These are phyloP conservation scores for Singerocomus inundabilis DNA, from an alignment of 1,284 basidiomycete genomes.

Conservation along the genomic window DNA sequence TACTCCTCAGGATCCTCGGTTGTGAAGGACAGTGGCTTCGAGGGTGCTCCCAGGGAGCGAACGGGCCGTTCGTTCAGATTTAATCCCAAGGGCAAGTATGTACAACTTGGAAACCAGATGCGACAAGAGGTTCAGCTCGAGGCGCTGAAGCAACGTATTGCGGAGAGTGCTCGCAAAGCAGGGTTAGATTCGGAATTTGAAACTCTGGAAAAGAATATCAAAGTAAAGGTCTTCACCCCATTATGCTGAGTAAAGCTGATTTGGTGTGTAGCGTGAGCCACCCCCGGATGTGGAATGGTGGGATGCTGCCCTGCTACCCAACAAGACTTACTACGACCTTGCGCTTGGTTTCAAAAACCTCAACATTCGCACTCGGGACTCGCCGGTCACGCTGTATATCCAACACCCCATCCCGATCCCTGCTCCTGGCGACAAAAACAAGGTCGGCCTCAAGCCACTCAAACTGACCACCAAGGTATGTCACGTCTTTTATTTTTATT, in stretches of 20 bases:
- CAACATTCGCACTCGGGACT: conserved; percentile 63
- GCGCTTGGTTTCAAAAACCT: conserved; percentile 52
- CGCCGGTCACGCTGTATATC: conserved; percentile 87
- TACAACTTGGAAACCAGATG: conserved; percentile 80
- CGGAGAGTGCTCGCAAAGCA: conserved; percentile 88
- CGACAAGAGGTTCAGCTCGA: conserved; percentile 86
- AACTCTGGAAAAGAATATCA: conserved; percentile 82
- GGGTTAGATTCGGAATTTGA: conserved; percentile 93
- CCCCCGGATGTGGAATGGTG: conserved; percentile 97
- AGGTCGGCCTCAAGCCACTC: conserved; percentile 72
- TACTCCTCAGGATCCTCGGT: conserved; percentile 59
- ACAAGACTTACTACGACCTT: conserved; percentile 77
- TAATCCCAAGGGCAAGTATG: conserved; percentile 89
- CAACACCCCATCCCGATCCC: conserved; percentile 98
- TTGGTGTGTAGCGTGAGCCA: conserved; percentile 57
- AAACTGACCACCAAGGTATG: conserved; percentile 85
- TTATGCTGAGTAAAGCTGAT: conserved; percentile 2
- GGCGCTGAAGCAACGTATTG: conserved; percentile 89
- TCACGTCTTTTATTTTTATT: background rate
- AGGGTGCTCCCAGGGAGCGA: conserved; percentile 69
- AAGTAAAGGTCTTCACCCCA: conserved; percentile 47
- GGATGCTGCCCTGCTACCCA: conserved; percentile 87
- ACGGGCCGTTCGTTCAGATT: conserved; percentile 77
- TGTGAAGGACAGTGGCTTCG: conserved; percentile 56
- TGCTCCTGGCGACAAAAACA: conserved; percentile 83